Evolutionary conservation across 2,329 filamentous ascomycete genomes (phyloP), one percentile per base, ranked within the genome.

Genomic region (Hypoxylon sp.): DNA sequence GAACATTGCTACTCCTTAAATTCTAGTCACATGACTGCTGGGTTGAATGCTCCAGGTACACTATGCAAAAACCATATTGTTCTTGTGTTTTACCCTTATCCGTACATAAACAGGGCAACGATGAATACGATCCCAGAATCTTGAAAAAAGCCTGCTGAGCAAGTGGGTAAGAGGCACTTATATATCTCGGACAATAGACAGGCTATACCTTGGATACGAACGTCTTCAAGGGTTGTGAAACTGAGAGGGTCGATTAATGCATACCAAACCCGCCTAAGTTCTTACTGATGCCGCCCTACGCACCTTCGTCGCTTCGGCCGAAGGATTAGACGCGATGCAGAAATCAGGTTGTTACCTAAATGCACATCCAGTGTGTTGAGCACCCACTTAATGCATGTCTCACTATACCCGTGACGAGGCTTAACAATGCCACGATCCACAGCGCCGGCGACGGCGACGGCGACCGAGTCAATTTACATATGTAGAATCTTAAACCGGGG

Each of bases 341-440:
- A 2, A 44, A 9, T 5, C 17, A n/a, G 11, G 39, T 47, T 47
- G 39, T 47, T 47, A 26, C 55, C 42, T 26, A 35, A 29, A 5
- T 50, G 26, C 6, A 37, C 29, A 39, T 33, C 22, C 5, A 44
- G 17, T 17, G 35, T 14, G 19, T 24, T 26, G 29, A 3, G 10
- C 31, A 52, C 31, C 5, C n/a, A 54, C 13, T 5, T 26, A 24
- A 58, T 29, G 55, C 31, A 50, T 58, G 35, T 52, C 56, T 59
- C 17, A 53, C 56, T 53, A 24, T 53, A 53, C 37, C 48, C 37
- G 48, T 51, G 37, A 44, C 53, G 39, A 47, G 13, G 42, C 22
- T 47, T 17, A n/a, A 19, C 54, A 42, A 19, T 42, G 26, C 26
- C 39, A 47, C n/a, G 19, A 29, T 22, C 53, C n/a, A 26, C 24